Conservation (phyloP, 345 rosid species). For the Syzygium jambos region DNA sequence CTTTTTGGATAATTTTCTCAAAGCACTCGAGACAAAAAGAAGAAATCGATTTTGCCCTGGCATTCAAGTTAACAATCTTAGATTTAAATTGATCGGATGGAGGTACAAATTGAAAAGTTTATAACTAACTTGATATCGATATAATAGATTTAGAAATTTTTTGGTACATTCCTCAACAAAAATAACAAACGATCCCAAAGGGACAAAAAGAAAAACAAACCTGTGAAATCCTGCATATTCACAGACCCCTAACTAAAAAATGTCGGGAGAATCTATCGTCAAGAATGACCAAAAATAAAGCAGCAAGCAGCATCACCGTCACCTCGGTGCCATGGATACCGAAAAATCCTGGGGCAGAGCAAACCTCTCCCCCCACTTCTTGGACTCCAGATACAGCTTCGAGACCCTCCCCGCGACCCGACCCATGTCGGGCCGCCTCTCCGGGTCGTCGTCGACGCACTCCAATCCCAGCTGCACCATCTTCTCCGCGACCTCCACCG, state of each 20-base stretch:
- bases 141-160: too few species aligned
- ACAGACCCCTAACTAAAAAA: background rate
- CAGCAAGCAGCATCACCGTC: background rate
- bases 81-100: too few species aligned
- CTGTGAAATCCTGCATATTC: background rate
- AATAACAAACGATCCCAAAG: background rate
- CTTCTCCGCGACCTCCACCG: constrained; percentile 46
- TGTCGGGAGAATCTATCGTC: background rate
- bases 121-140: too few species aligned
- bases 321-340: constrained; percentile 45
- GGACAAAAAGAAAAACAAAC: background rate
- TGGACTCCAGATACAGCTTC: constrained; percentile 33
- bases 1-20: too few species aligned
- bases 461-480: constrained; percentile 36
- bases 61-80: too few species aligned
- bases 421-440: constrained; percentile 46
- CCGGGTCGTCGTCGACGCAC: constrained; percentile 40
- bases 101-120: too few species aligned
- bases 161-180: background rate
- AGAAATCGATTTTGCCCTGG: too few species aligned
- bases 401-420: constrained; percentile 36
- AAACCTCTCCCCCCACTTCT: constrained; percentile 33
- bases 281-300: background rate
- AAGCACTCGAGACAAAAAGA: too few species aligned
- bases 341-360: constrained; percentile 30